Evolutionary conservation across 1,284 basidiomycete species (phyloP).

Genomic region (Papiliotrema flavescens): DNA sequence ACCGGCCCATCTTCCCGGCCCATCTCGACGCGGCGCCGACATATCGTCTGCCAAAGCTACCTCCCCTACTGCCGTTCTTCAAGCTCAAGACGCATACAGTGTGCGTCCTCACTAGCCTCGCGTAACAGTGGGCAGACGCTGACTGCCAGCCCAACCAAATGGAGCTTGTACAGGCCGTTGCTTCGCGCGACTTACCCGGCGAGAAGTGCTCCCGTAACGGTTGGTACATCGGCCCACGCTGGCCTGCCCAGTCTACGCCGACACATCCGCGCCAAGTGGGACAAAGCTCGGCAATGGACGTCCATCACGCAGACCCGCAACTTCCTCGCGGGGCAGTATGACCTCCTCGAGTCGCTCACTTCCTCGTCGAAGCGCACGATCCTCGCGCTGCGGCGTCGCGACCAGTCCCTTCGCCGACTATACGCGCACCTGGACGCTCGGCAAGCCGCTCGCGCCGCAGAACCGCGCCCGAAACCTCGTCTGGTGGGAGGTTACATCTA

Average conservation of each 20-base stretch:
- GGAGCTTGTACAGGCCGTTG: slow-evolving; percentile 68
- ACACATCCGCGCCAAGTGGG: slow-evolving; percentile 23
- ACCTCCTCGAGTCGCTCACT: slow-evolving; percentile 12
- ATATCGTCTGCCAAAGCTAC: not conserved
- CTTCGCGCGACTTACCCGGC: slow-evolving; percentile 52
- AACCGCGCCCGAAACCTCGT: slow-evolving; percentile 50
- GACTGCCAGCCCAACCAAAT: slow-evolving; percentile 58
- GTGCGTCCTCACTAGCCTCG: not conserved
- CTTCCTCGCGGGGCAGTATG: slow-evolving; percentile 25
- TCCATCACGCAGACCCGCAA: slow-evolving; percentile 12
- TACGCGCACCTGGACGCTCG: not conserved
- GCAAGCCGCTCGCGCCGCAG: not conserved
- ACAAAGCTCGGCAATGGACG: slow-evolving; percentile 7
- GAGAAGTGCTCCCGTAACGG: not conserved
- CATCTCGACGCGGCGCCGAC: not conserved
- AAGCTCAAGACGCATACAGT: slow-evolving; percentile 65
- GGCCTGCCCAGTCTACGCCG: not conserved
- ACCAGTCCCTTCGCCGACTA: not conserved
- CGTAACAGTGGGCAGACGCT: not conserved
- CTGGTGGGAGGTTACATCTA: slow-evolving; percentile 65
- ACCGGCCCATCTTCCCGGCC: not conserved
- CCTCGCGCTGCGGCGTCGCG: not conserved
- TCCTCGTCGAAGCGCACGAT: not conserved
- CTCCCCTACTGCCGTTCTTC: slow-evolving; percentile 57
- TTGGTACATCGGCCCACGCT: slow-evolving; percentile 38